Conservation (phyloP, 768 basidiomycete species). For the Termitomyces sp. region DNA sequence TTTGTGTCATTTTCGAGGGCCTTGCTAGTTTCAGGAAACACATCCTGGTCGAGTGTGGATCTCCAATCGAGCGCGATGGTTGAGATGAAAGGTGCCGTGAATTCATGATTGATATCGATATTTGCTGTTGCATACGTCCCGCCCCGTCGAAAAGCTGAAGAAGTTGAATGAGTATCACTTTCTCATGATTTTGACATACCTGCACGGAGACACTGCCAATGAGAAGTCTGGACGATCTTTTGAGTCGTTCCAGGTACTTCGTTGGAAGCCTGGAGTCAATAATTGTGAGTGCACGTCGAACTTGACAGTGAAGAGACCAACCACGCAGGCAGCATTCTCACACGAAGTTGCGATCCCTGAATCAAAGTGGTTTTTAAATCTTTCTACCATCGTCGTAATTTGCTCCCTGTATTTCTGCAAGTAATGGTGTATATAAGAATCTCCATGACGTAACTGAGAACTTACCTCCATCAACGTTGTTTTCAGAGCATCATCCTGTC, state of each 20-base stretch:
- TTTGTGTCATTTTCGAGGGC: background rate
- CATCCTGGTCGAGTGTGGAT: slow-evolving; percentile 1
- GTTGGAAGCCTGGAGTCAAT: background rate
- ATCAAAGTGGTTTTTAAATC: background rate
- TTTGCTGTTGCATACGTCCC: background rate
- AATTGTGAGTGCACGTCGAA: background rate
- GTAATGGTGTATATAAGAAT: background rate
- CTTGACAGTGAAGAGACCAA: background rate
- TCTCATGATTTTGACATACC: background rate
- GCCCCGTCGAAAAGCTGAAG: background rate
- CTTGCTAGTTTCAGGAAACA: slow-evolving; percentile 1
- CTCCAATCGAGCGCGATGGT: background rate
- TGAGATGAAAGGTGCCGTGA: background rate
- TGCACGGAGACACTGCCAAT: slow-evolving; percentile 4
- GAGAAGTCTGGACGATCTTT: background rate
- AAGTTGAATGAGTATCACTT: background rate
- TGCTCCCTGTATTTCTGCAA: background rate
- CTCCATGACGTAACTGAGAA: background rate
- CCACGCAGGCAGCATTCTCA: background rate
- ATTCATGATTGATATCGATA: background rate
- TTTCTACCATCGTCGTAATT: background rate
- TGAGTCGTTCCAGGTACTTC: background rate
- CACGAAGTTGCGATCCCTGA: background rate
- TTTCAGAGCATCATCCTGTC: background rate
- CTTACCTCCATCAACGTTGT: background rate